Conservation (phyloP, 495 filamentous ascomycete species). For the Parathielavia hyrcaniae region DNA sequence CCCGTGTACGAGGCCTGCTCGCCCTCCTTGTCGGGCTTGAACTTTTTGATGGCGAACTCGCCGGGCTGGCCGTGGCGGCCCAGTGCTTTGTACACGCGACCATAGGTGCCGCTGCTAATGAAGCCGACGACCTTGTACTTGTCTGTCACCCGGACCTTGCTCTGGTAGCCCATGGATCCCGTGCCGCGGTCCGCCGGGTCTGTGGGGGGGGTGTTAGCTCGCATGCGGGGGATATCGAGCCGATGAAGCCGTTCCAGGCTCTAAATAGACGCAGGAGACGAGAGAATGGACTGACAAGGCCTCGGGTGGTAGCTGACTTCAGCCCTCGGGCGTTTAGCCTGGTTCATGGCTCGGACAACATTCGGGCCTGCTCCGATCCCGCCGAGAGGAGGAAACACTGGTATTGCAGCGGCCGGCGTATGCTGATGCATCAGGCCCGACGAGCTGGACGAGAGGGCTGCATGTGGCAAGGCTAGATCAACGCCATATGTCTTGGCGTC, state of each 20-base stretch:
- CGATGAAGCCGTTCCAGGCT: neutral
- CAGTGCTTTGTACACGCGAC: conserved; percentile 91
- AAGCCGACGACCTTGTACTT: conserved; percentile 95
- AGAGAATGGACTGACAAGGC: conserved; percentile 11
- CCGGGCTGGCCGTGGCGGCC: conserved; percentile 64
- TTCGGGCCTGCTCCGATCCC: neutral
- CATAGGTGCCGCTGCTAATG: conserved; percentile 98
- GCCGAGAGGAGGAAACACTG: neutral
- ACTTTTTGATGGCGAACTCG: conserved; percentile 98
- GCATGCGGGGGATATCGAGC: neutral
- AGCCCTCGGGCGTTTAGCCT: conserved; percentile 19
- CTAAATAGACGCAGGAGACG: neutral
- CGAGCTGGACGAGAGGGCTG: conserved; percentile 6
- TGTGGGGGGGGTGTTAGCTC: conserved; percentile 27
- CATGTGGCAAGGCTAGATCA: conserved; percentile 8
- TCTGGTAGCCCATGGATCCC: conserved; percentile 58
- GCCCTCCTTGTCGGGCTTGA: conserved; percentile 99
- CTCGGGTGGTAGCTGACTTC: conserved; percentile 24
- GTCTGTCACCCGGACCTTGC: conserved; percentile 83
- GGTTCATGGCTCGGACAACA: conserved; percentile 26
- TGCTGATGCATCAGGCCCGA: conserved; percentile 10
- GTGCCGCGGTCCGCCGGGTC: conserved; percentile 44
- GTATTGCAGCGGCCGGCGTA: conserved; percentile 2
- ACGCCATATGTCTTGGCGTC: conserved; percentile 22
- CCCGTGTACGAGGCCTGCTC: conserved; percentile 92